Percentiles rank a stretch among this genome's conserved stretches.
Conservation (phyloP, 1,284 basidiomycete species). For the Trametes hirsuta region DNA sequence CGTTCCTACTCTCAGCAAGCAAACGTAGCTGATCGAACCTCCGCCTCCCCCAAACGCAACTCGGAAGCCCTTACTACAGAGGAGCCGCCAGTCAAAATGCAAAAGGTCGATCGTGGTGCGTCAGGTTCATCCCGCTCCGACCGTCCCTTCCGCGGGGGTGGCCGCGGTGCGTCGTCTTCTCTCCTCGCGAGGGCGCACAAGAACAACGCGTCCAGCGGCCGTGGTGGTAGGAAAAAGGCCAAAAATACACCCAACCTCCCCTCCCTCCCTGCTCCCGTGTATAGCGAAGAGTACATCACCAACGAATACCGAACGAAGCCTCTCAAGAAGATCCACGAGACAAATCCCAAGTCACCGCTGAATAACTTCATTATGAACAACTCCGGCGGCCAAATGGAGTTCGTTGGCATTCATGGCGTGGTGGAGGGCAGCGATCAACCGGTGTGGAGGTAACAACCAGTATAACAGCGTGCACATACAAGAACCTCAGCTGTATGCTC, state of each 20-base stretch:
- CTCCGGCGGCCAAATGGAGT: slow-evolving; percentile 12
- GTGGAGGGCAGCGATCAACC: slow-evolving; percentile 21
- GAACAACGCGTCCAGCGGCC: slow-evolving; percentile 20
- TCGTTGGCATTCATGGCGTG: slow-evolving; percentile 9
- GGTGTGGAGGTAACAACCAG: slow-evolving; percentile 21
- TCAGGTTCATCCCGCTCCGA: slow-evolving; percentile 20
- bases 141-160: slow-evolving; percentile 19
- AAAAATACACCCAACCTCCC: slow-evolving; percentile 8
- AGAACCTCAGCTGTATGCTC: not conserved
- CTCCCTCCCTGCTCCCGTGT: slow-evolving; percentile 31
- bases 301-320: slow-evolving; percentile 30
- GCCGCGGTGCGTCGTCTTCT: slow-evolving; percentile 22
- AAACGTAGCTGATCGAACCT: slow-evolving; percentile 17
- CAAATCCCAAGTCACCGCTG: slow-evolving; percentile 51
- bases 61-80: slow-evolving; percentile 18
- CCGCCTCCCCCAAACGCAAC: slow-evolving; percentile 22
- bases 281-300: slow-evolving; percentile 36
- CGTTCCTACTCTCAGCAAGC: slow-evolving; percentile 26
- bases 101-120: slow-evolving; percentile 25
- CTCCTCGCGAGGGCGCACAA: slow-evolving; percentile 24
- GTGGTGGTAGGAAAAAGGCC: slow-evolving; percentile 19
- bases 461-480: not conserved
- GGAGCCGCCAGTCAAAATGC: slow-evolving; percentile 29
- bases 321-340: slow-evolving; percentile 37
- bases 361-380: slow-evolving; percentile 37